Evolutionary conservation across 495 filamentous ascomycete species (phyloP).

Genomic region (Podospora pseudocomata): DNA sequence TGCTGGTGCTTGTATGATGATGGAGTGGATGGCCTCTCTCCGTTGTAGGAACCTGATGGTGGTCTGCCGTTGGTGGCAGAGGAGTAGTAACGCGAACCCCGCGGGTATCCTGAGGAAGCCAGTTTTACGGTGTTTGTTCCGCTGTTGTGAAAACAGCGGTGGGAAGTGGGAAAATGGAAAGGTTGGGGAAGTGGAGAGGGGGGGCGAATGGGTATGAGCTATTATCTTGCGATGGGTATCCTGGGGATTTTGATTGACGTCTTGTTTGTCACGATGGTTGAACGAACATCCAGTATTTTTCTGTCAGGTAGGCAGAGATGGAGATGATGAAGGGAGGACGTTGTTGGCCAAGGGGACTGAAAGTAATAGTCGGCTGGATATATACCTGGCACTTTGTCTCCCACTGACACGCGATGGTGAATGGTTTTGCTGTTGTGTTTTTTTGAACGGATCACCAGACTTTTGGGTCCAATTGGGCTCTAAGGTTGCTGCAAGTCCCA

Average conservation of each 20-base stretch:
- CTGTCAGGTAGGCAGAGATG: not conserved
- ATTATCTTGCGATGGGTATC: not conserved
- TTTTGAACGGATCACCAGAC: conserved; percentile 21
- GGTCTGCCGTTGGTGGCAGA: conserved; percentile 1
- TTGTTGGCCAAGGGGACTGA: not conserved
- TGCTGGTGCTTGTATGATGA: not conserved
- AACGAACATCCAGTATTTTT: not conserved
- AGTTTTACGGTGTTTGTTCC: conserved; percentile 1
- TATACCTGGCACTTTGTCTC: not conserved
- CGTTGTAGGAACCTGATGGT: not conserved
- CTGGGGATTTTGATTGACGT: not conserved
- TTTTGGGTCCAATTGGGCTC: conserved; percentile 29
- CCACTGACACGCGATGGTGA: not conserved
- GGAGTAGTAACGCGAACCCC: not conserved
- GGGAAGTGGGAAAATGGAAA: not conserved
- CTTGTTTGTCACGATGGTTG: not conserved
- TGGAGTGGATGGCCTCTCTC: conserved; percentile 3
- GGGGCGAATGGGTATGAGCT: not conserved
- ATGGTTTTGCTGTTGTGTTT: not conserved
- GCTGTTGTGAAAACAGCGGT: not conserved
- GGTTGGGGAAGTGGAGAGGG: not conserved
- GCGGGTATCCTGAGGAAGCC: conserved; percentile 3
- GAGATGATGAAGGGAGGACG: not conserved
- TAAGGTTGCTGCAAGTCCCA: conserved; percentile 11
- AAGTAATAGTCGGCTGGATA: not conserved